phyloP scores from a whole-genome alignment of 441 rosid genomes.

The Populus hybrid region DNA sequence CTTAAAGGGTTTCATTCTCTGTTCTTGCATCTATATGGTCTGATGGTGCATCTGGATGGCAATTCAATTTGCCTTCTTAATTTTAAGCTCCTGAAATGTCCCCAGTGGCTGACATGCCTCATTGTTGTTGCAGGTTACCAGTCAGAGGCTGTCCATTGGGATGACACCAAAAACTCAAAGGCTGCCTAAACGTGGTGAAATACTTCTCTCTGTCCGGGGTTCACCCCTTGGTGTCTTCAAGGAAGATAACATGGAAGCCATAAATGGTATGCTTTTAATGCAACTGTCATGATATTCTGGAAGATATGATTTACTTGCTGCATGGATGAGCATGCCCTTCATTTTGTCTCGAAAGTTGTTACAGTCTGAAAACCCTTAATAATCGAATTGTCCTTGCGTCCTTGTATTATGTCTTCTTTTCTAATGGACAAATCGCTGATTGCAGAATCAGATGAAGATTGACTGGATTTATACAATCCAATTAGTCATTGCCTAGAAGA shows the following conservation, averaged over 20 bases:
- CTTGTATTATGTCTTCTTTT: neutral
- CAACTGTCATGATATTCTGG: neutral
- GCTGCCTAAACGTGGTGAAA: slow-evolving; percentile 81
- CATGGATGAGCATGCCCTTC: neutral
- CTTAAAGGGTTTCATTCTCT: neutral
- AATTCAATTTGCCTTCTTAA: neutral
- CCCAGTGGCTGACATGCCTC: neutral
- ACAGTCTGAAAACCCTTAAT: neutral
- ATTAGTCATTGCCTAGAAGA: neutral
- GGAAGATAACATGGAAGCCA: slow-evolving; percentile 90
- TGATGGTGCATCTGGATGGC: neutral
- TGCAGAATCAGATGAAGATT: slow-evolving; percentile 58
- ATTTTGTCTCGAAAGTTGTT: neutral
- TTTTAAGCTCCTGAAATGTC: neutral
- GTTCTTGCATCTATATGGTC: neutral
- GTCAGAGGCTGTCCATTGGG: slow-evolving; percentile 82
- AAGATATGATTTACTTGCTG: neutral
- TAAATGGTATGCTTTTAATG: slow-evolving; percentile 48
- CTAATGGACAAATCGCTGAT: neutral
- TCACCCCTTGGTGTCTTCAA: slow-evolving; percentile 85
- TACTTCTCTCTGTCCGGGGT: slow-evolving; percentile 84
- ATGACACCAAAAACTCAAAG: slow-evolving; percentile 84
- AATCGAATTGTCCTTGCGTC: neutral
- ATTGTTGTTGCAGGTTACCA: slow-evolving; percentile 43
- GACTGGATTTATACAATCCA: slow-evolving; percentile 10